Base-by-base conservation (phyloP, 2,329 filamentous ascomycete species). In the Xylariaceae sp. region DNA sequence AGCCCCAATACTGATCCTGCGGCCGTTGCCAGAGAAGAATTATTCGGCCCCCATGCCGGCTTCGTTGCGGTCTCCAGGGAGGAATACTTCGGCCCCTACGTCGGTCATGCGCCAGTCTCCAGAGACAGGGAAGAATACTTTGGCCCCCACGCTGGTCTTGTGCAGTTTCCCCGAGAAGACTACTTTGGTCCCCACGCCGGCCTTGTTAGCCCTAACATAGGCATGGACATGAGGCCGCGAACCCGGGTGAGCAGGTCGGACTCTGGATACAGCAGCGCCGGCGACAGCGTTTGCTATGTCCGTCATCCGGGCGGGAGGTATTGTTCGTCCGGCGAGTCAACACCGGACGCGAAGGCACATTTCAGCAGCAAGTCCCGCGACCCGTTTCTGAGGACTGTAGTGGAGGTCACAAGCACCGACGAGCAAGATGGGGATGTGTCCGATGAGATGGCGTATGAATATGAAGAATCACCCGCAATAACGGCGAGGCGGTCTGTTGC, bases 241-340 rank as follows among this genome's bases (percentile, higher is more conserved):
- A 30, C 30, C 30, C 44, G 35, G 46, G n/a, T 31, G 27, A 6
- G 48, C 39, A 57, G 51, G 32, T 26, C 54, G 8, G 39, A 26
- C 51, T 34, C 40, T 3, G 54, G 46, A 19, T 55, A 55, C 55
- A 44, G 51, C 37, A 54, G 51, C 49, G 39, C 30, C 37, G 42
- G 50, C 8, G 50, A 55, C 45, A 30, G 51, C 34, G 51, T 55
- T 42, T 51, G 53, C 40, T 40, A 6, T 30, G 27, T 8, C 39
- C 19, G 27, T 5, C 26, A 26, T 30, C 29, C n/a, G 50, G 9
- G 30, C n/a, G 29, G 19, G 7, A 41, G 45, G 7, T 43, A 35
- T 26, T 31, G 12, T 26, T 11, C 39, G 37, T 40, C 26, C 29
- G 9, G 43, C 29, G 43, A 45, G 43, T 11, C 6, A 45, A n/a